phyloP scores from a whole-genome alignment of 148 eudicot species.

The Fagopyrum homotropicum region DNA sequence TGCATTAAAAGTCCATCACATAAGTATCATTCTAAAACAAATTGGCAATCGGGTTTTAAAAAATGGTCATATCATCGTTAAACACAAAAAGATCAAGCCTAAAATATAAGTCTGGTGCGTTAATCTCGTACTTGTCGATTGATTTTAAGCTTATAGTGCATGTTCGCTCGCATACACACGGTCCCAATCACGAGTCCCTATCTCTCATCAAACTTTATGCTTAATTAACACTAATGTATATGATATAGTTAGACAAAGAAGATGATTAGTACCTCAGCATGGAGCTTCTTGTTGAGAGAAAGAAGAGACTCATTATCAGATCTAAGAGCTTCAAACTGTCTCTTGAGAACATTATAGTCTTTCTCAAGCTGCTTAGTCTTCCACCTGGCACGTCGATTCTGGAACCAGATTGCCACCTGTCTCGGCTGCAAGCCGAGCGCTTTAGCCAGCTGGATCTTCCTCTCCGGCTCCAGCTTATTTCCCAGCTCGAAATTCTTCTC shows the following conservation, averaged over 20 bases:
- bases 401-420: slow-evolving; percentile 85
- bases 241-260: not conserved
- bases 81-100: too few species aligned
- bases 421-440: slow-evolving; percentile 70
- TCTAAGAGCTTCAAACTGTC: slow-evolving; percentile 59
- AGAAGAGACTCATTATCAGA: slow-evolving; percentile 66
- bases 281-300: slow-evolving; percentile 60
- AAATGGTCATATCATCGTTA: too few species aligned
- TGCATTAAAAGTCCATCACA: too few species aligned
- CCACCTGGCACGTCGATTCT: slow-evolving; percentile 79
- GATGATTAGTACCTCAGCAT: slow-evolving; percentile 41
- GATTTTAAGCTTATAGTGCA: too few species aligned
- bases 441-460: slow-evolving; percentile 64
- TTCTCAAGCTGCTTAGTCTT: slow-evolving; percentile 83
- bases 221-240: not conserved
- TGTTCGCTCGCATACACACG: too few species aligned
- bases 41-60: too few species aligned
- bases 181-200: too few species aligned
- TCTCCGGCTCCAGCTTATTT: slow-evolving; percentile 70
- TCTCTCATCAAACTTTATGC: not conserved
- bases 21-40: too few species aligned
- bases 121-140: too few species aligned
- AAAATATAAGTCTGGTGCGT: too few species aligned
- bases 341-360: slow-evolving; percentile 59
- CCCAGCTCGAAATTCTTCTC: slow-evolving; percentile 77